Evolutionary conservation across 2,329 filamentous ascomycete species (phyloP), one percentile per base, ranked within the genome.

Genomic region (Xenoacremonium recifei): DNA sequence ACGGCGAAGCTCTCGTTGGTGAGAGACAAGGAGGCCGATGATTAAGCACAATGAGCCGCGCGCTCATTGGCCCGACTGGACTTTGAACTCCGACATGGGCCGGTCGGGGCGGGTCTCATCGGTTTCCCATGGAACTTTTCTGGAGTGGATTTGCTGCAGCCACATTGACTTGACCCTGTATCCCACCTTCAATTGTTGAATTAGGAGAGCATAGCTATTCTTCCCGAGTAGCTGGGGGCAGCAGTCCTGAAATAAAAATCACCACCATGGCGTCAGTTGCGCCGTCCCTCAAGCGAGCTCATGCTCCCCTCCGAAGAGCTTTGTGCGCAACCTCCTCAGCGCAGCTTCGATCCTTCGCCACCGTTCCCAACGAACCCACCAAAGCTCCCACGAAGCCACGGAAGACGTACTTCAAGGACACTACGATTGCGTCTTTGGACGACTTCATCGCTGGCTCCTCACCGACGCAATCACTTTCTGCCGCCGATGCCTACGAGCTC

Each of bases 381-480:
- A 45, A 57, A 38, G 27, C 40, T 37, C 20, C 44, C 42, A 41
- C 61, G 31, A 59, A 52, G 44, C n/a, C n/a, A n/a, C 65, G 64
- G 41, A 67, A 67, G 59, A 66, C 77, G 2, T 82, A 82, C 58
- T 82, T 82, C 68, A 81, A 80, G 56, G 72, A 82, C 61, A 76
- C 69, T 25, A 63, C 71, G 3, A 68, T 84, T 6, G 76, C 76
- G 0, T 69, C 79, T 6, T 76, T 85, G 49, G 70, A 74, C 38
- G 77, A 83, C 33, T 85, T 85, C 55, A 53, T 84, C 19, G 67
- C 60, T 17, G 58, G 64, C 4, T 61, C 70, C 18, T 67, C 70
- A 3, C 39, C 68, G 2, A 55, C 66, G 10, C 54, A 70, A 45
- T 57, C 75, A 4, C 62, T 83, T 5, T 54, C 76, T 1, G 55